Conservation (phyloP, 2,329 filamentous ascomycete species). For the Hortaea werneckii region DNA sequence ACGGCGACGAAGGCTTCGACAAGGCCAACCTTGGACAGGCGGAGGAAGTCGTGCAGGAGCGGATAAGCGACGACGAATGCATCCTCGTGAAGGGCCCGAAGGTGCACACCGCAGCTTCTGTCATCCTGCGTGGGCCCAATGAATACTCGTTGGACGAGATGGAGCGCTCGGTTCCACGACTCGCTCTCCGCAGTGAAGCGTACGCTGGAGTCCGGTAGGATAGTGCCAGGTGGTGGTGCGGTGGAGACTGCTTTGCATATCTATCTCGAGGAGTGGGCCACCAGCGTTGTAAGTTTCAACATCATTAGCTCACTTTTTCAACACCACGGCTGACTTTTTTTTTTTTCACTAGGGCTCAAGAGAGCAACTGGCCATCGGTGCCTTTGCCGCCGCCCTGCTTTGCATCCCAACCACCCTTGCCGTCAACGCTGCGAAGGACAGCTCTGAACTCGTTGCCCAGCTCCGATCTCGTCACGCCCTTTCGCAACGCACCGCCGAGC, state of each 20-base stretch:
- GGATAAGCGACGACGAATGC: slow-evolving; percentile 97
- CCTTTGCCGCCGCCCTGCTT: slow-evolving; percentile 91
- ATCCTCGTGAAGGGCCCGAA: slow-evolving; percentile 96
- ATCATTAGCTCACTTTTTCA: neutral
- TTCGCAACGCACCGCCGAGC: slow-evolving; percentile 85
- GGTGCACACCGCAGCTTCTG: slow-evolving; percentile 83
- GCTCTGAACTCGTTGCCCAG: slow-evolving; percentile 88
- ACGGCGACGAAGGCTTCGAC: slow-evolving; percentile 95
- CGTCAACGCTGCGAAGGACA: slow-evolving; percentile 93
- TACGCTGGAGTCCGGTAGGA: slow-evolving; percentile 89
- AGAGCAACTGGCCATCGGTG: slow-evolving; percentile 94
- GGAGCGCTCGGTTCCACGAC: slow-evolving; percentile 97
- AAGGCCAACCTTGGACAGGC: slow-evolving; percentile 78
- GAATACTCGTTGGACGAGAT: slow-evolving; percentile 97
- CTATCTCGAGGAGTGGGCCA: slow-evolving; percentile 96
- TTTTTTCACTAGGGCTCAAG: slow-evolving; percentile 55
- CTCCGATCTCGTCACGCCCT: slow-evolving; percentile 88
- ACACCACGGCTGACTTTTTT: neutral
- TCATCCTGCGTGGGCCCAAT: slow-evolving; percentile 90
- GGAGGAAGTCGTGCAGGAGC: slow-evolving; percentile 94
- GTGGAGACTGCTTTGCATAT: slow-evolving; percentile 99
- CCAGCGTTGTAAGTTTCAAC: slow-evolving; percentile 65
- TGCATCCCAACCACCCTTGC: slow-evolving; percentile 93
- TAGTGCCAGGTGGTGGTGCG: slow-evolving; percentile 90
- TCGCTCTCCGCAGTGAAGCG: slow-evolving; percentile 94